phyloP scores from a whole-genome alignment of 1,284 basidiomycete species.

The Rhizopogon parksii region DNA sequence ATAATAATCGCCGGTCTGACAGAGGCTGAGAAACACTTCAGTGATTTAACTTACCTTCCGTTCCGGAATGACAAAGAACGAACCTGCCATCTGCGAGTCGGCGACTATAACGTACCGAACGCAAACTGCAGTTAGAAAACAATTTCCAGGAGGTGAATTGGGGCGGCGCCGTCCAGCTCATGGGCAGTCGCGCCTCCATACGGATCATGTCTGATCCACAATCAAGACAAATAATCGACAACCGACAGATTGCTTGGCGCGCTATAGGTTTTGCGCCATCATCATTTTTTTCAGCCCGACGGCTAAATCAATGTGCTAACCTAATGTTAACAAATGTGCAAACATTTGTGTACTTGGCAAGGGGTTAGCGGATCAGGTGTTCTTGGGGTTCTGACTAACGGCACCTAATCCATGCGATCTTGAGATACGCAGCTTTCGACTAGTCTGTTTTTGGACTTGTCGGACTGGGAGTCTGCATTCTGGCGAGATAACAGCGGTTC shows the following conservation, averaged over 20 bases:
- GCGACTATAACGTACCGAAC: neutral
- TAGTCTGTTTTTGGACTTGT: constrained; percentile 14
- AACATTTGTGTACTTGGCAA: constrained; percentile 7
- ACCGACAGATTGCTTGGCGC: neutral
- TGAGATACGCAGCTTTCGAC: constrained; percentile 10
- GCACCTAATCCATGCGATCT: constrained; percentile 12
- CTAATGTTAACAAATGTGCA: constrained; percentile 4
- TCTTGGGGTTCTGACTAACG: constrained; percentile 8
- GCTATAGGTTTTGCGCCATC: neutral
- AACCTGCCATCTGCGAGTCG: neutral
- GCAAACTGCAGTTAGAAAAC: neutral
- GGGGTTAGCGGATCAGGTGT: constrained; percentile 18
- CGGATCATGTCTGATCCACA: too few species aligned
- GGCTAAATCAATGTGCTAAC: constrained; percentile 15
- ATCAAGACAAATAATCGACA: neutral
- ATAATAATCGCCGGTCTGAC: neutral
- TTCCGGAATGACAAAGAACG: neutral
- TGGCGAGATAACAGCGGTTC: neutral
- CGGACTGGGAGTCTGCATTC: neutral
- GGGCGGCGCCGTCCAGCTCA: neutral
- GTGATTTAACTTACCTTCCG: neutral
- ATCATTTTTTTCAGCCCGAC: neutral
- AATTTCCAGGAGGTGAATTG: neutral
- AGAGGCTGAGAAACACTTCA: neutral
- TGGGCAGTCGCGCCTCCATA: neutral